A percentile compares a stretch with the other conserved stretches of the same genome.
Evolutionary conservation across 2,329 filamentous ascomycete species (phyloP).

Genomic region (Colletotrichum truncatum): DNA sequence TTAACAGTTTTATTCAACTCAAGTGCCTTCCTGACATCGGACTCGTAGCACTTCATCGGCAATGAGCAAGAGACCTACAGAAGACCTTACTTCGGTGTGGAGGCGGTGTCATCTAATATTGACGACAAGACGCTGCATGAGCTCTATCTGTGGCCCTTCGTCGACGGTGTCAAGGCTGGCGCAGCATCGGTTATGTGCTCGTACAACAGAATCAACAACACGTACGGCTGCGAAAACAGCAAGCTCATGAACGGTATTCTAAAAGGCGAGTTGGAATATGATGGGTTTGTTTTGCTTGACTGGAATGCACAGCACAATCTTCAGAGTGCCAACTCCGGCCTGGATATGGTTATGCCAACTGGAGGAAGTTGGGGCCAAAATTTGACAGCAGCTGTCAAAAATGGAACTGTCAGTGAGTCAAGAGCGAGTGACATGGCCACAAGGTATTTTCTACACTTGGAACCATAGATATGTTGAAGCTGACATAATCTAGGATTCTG

Average conservation of each 20-base stretch:
- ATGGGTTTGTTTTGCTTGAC: conserved; percentile 50
- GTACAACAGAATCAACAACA: conserved; percentile 78
- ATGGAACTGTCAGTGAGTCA: conserved; percentile 64
- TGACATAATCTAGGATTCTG: conserved; percentile 63
- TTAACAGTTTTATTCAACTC: too few species aligned
- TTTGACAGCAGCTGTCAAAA: conserved; percentile 65
- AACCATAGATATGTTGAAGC: background rate
- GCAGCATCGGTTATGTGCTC: conserved; percentile 68
- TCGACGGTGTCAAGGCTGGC: conserved; percentile 71
- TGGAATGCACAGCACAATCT: conserved; percentile 76
- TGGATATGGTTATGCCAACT: conserved; percentile 77
- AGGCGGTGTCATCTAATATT: conserved; percentile 64
- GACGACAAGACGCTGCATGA: conserved; percentile 70
- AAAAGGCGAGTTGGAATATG: conserved; percentile 68
- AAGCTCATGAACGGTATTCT: conserved; percentile 73
- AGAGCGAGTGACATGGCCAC: conserved; percentile 71
- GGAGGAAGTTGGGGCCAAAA: conserved; percentile 58
- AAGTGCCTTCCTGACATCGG: conserved; percentile 35
- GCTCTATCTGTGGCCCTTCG: conserved; percentile 77
- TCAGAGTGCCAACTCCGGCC: conserved; percentile 67
- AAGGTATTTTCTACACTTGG: conserved; percentile 32
- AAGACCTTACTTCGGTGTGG: conserved; percentile 57
- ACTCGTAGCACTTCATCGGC: conserved; percentile 73
- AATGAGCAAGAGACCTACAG: conserved; percentile 82
- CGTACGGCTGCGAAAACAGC: conserved; percentile 76